These are phyloP conservation scores for Ceratocystis lukuohia DNA, from an alignment of 2,329 filamentous ascomycete genomes.

Conservation along the genomic window DNA sequence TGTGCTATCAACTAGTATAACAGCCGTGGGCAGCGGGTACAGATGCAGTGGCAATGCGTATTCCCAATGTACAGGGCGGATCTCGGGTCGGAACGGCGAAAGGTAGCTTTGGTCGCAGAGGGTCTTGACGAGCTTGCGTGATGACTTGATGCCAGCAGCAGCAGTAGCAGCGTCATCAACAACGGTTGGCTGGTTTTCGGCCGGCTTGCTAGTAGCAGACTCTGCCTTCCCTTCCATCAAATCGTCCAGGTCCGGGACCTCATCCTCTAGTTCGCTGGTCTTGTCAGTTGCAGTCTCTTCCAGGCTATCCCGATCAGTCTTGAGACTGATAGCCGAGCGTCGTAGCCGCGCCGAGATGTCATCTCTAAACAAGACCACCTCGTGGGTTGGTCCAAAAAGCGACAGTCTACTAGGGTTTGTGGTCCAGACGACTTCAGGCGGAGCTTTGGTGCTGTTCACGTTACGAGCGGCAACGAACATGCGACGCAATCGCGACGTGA, in stretches of 20 bases:
- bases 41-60: constrained; percentile 62
- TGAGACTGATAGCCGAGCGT: constrained; percentile 61
- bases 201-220: constrained; percentile 24
- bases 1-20: constrained; percentile 72
- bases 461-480: constrained; percentile 67
- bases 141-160: constrained; percentile 38
- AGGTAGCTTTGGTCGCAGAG: constrained; percentile 82
- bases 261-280: constrained; percentile 14
- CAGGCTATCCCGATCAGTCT: constrained; percentile 29
- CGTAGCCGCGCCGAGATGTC: constrained; percentile 70
- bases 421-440: constrained; percentile 70
- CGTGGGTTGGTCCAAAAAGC: constrained; percentile 77
- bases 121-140: constrained; percentile 75
- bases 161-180: constrained; percentile 9
- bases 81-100: constrained; percentile 68
- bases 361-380: constrained; percentile 77
- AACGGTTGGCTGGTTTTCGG: constrained; percentile 28
- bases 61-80: constrained; percentile 82
- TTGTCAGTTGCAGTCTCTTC: constrained; percentile 22
- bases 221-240: constrained; percentile 35
- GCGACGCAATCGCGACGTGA: constrained; percentile 73
- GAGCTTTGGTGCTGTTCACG: constrained; percentile 37
- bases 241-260: constrained; percentile 19
- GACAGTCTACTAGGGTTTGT: constrained; percentile 72
- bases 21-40: constrained; percentile 74